Conservation (phyloP, 345 rosid genomes). For the Eucalyptus leucophloia region DNA sequence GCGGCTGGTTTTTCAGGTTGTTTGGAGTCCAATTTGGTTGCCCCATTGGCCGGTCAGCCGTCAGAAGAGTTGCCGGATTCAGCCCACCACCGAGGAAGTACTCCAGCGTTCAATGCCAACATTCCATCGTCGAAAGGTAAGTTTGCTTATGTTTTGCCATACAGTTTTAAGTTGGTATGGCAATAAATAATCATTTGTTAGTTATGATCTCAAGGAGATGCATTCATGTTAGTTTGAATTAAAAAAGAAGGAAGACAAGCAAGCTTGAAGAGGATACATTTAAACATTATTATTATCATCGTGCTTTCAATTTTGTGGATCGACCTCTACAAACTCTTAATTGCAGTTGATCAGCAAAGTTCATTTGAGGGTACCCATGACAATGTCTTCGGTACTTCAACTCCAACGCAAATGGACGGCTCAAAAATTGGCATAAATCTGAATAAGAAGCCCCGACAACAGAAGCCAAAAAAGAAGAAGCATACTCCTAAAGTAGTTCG, state of each 20-base stretch:
- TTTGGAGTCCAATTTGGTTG: neutral
- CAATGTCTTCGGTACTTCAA: neutral
- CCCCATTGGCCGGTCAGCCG: neutral
- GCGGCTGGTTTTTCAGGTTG: neutral
- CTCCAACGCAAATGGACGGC: neutral
- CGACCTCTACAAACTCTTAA: neutral
- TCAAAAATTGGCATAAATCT: neutral
- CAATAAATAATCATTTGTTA: neutral
- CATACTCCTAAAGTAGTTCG: conserved; percentile 11
- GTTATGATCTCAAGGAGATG: neutral
- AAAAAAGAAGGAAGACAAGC: neutral
- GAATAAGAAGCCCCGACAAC: neutral
- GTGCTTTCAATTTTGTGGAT: neutral
- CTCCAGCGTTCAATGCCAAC: neutral
- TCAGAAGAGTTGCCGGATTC: neutral
- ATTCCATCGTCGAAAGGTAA: neutral
- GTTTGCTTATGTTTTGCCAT: neutral
- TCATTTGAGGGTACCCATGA: neutral
- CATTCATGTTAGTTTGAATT: neutral
- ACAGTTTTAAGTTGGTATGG: neutral
- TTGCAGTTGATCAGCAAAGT: neutral
- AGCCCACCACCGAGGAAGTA: neutral
- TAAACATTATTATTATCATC: neutral
- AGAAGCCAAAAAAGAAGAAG: conserved; percentile 5
- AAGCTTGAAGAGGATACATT: neutral